phyloP scores from a whole-genome alignment of 345 rosid genomes.

The Abelmoschus esculentus region DNA sequence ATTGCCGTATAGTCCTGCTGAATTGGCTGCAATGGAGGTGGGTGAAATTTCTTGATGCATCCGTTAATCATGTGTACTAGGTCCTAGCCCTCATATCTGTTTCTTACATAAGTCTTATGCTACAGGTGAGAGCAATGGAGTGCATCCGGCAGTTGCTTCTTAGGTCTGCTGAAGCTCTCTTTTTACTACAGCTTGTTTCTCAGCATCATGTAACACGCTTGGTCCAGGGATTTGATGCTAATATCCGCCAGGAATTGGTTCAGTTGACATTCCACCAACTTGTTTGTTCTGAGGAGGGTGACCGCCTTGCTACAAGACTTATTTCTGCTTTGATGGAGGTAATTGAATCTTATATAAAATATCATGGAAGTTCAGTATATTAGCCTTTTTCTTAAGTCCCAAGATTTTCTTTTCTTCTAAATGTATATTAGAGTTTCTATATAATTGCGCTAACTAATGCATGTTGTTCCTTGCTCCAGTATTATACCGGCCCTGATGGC shows the following conservation, averaged over 20 bases:
- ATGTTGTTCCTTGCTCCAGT: conserved; percentile 39
- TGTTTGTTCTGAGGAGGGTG: conserved; percentile 97
- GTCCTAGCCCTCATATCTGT: conserved; percentile 5
- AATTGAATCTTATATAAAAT: conserved; percentile 12
- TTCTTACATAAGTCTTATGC: conserved; percentile 11
- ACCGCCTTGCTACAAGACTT: conserved; percentile 74
- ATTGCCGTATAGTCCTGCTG: conserved; percentile 76
- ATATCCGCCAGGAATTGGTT: conserved; percentile 48
- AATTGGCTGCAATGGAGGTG: conserved; percentile 95
- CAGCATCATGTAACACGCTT: conserved; percentile 79
- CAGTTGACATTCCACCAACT: conserved; percentile 86
- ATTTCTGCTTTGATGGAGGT: conserved; percentile 92
- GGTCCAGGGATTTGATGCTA: conserved; percentile 77
- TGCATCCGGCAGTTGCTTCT: conserved; percentile 90
- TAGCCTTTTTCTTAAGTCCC: neutral
- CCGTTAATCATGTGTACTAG: conserved; percentile 5
- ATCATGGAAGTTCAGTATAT: neutral
- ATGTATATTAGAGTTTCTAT: neutral
- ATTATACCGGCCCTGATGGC: conserved; percentile 94
- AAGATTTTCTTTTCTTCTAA: neutral
- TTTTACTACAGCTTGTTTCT: conserved; percentile 81
- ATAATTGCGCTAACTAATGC: conserved; percentile 11
- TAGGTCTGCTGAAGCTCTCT: conserved; percentile 94
- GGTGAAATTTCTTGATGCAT: conserved; percentile 17
- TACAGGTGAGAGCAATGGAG: conserved; percentile 95